These are phyloP conservation scores for Melastoma malabathricum DNA, from an alignment of 345 rosid species.

Conservation along the genomic window DNA sequence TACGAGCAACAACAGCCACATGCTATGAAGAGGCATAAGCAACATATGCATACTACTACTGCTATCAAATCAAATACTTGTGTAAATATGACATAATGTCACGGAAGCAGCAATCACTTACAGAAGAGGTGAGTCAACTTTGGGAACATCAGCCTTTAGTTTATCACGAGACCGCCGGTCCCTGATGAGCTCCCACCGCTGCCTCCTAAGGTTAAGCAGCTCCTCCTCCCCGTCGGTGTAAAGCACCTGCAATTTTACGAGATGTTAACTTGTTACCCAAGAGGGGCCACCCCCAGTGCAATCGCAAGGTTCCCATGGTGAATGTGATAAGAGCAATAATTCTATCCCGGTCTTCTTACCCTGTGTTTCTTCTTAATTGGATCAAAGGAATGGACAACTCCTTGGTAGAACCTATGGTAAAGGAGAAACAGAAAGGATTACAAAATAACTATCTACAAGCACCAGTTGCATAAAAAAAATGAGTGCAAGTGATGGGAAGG, in stretches of 20 bases:
- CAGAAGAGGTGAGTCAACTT: too few species aligned
- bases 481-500: too few species aligned
- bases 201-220: conserved; percentile 32
- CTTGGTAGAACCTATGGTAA: conserved; percentile 51
- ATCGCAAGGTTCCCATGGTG: too few species aligned
- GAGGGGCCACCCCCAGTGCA: too few species aligned
- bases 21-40: too few species aligned
- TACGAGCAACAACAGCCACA: too few species aligned
- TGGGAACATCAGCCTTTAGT: too few species aligned
- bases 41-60: too few species aligned
- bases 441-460: background rate
- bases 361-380: conserved; percentile 33
- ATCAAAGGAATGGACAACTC: conserved; percentile 36
- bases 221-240: conserved; percentile 70
- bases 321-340: conserved; percentile 4
- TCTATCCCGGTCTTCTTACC: conserved; percentile 27
- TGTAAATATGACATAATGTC: too few species aligned
- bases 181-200: conserved; percentile 42
- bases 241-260: conserved; percentile 21
- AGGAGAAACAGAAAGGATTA: background rate
- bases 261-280: background rate
- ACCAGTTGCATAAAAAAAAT: too few species aligned
- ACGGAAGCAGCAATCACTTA: too few species aligned
- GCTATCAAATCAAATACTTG: too few species aligned
- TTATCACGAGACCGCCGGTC: conserved; percentile 5